Conservation (phyloP, 495 filamentous ascomycete species). For the Tuber borchii region DNA sequence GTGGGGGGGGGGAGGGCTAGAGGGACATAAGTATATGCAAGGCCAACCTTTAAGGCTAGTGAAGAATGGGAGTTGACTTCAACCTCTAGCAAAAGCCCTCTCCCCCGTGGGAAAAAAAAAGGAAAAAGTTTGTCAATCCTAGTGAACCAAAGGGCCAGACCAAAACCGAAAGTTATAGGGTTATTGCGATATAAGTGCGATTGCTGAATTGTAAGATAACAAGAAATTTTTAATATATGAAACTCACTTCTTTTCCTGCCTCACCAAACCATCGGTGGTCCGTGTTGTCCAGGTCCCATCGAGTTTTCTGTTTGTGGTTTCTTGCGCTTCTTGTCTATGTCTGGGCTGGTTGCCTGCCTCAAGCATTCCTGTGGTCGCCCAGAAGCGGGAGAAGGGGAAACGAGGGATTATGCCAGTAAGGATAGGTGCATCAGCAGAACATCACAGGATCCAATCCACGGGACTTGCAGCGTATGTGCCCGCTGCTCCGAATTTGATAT, state of each 20-base stretch:
- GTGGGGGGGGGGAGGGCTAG: not conserved
- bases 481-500: not conserved
- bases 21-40: not conserved
- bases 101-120: not conserved
- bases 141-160: not conserved
- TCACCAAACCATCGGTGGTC: not conserved
- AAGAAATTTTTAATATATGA: not conserved
- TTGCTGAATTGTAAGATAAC: not conserved
- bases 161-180: not conserved
- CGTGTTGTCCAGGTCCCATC: not conserved
- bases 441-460: not conserved
- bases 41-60: not conserved
- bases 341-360: not conserved
- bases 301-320: not conserved
- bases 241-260: not conserved
- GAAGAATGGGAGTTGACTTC: not conserved
- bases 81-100: not conserved
- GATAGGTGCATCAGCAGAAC: not conserved
- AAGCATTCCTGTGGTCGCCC: not conserved
- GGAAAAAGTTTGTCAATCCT: not conserved
- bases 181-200: not conserved
- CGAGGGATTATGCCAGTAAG: not conserved
- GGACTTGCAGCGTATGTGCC: not conserved
- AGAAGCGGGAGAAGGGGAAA: not conserved
- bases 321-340: not conserved